These are phyloP conservation scores for Caloboletus inedulis DNA, from an alignment of 1,284 basidiomycete species.

Conservation along the genomic window DNA sequence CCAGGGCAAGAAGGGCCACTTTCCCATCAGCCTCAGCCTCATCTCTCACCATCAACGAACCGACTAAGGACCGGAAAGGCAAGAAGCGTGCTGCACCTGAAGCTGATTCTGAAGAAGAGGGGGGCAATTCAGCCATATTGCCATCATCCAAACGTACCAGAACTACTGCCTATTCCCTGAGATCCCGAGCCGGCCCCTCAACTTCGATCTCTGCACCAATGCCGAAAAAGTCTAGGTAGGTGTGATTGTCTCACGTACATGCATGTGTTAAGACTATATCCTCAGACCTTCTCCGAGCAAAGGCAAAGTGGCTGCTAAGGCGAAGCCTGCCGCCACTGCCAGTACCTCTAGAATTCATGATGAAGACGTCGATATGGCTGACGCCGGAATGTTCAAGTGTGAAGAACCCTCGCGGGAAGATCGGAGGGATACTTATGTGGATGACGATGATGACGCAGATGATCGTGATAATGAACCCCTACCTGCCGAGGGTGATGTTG, in stretches of 20 bases:
- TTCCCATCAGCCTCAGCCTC: slow-evolving; percentile 41
- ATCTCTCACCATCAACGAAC: slow-evolving; percentile 72
- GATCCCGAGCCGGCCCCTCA: slow-evolving; percentile 50
- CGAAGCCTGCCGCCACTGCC: slow-evolving; percentile 53
- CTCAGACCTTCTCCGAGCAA: slow-evolving; percentile 49
- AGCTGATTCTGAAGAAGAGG: slow-evolving; percentile 57
- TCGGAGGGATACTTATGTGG: slow-evolving; percentile 38
- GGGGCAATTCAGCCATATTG: slow-evolving; percentile 39
- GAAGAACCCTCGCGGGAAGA: slow-evolving; percentile 55
- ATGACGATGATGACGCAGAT: slow-evolving; percentile 45
- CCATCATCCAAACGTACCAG: slow-evolving; percentile 56
- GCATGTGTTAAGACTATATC: slow-evolving; percentile 15
- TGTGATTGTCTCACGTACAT: slow-evolving; percentile 8
- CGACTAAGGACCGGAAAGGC: slow-evolving; percentile 67
- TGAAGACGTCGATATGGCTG: slow-evolving; percentile 75
- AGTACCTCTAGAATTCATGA: slow-evolving; percentile 61
- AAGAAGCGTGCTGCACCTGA: slow-evolving; percentile 82
- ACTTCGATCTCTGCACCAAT: slow-evolving; percentile 50
- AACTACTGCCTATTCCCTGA: slow-evolving; percentile 58
- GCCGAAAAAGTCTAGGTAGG: slow-evolving; percentile 71
- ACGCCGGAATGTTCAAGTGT: slow-evolving; percentile 55
- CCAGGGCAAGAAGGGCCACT: slow-evolving; percentile 57
- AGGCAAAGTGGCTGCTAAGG: slow-evolving; percentile 62
- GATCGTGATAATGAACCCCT: slow-evolving; percentile 48
- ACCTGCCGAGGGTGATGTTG: slow-evolving; percentile 35